Conservation (phyloP, 106 monocot genomes). For the Allium fistulosum region DNA sequence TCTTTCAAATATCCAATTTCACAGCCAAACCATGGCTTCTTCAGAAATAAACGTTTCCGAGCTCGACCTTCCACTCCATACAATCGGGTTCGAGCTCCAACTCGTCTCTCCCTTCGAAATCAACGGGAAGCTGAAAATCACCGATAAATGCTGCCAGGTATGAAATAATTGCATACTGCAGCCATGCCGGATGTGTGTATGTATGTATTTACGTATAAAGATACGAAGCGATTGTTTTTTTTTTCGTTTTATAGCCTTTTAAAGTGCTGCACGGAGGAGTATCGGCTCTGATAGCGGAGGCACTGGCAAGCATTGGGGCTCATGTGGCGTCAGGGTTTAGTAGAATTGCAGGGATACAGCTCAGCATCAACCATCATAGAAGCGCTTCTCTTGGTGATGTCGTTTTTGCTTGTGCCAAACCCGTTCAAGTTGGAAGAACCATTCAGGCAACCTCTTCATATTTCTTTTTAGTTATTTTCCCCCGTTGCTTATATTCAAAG, state of each 20-base stretch:
- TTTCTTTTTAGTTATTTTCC: no score
- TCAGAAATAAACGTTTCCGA: conserved; percentile 15
- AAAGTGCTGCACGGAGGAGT: conserved; percentile 79
- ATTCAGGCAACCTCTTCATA: conserved; percentile 39
- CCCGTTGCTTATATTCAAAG: no score
- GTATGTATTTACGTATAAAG: neutral
- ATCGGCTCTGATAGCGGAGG: conserved; percentile 82
- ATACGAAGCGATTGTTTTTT: neutral
- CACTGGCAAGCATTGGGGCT: conserved; percentile 77
- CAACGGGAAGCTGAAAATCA: conserved; percentile 53
- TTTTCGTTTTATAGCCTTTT: conserved; percentile 42
- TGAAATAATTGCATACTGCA: no score
- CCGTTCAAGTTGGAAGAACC: conserved; percentile 38
- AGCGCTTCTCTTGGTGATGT: conserved; percentile 45
- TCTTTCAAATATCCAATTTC: no score
- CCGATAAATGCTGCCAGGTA: conserved; percentile 63
- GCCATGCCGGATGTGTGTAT: no score
- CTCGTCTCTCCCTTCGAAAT: conserved; percentile 36
- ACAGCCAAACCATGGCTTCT: neutral
- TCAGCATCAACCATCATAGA: conserved; percentile 81
- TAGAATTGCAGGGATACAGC: conserved; percentile 78
- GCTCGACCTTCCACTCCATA: conserved; percentile 58
- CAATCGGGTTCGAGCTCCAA: conserved; percentile 64
- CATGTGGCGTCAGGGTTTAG: conserved; percentile 66
- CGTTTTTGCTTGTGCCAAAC: conserved; percentile 51